Evolutionary conservation across 257 asterid species (phyloP).

Genomic region (Handroanthus guayacan): DNA sequence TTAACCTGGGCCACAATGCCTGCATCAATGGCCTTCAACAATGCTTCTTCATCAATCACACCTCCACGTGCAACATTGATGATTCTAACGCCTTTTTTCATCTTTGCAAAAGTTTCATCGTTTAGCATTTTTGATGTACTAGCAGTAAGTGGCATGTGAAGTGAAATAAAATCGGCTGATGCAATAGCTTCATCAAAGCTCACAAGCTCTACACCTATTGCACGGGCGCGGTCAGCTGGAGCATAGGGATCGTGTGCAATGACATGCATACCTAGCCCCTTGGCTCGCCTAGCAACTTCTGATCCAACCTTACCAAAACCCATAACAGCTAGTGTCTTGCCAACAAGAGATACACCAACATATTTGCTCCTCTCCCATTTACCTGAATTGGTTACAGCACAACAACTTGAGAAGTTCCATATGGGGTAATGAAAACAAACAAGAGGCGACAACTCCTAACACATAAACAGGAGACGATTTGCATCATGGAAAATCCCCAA

Average conservation of each 20-base stretch:
- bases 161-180: slow-evolving; percentile 86
- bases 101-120: slow-evolving; percentile 85
- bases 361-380: slow-evolving; percentile 93
- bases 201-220: slow-evolving; percentile 89
- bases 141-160: slow-evolving; percentile 96
- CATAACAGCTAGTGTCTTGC: slow-evolving; percentile 94
- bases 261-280: slow-evolving; percentile 96
- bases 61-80: slow-evolving; percentile 98
- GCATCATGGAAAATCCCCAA: background rate
- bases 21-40: slow-evolving; percentile 84
- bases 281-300: slow-evolving; percentile 98
- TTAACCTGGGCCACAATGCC: slow-evolving; percentile 94
- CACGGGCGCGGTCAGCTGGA: slow-evolving; percentile 94
- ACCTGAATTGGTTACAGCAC: slow-evolving; percentile 50
- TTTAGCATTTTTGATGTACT: slow-evolving; percentile 75
- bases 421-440: background rate
- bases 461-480: background rate
- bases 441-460: background rate
- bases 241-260: slow-evolving; percentile 96
- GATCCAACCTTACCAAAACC: slow-evolving; percentile 98
- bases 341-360: slow-evolving; percentile 95
- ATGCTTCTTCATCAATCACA: slow-evolving; percentile 95
- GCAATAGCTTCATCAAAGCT: slow-evolving; percentile 83
- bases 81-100: slow-evolving; percentile 92
- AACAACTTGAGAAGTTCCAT: slow-evolving; percentile 16